Conservation (phyloP, 345 rosid species). For the Bruguiera parviflora region DNA sequence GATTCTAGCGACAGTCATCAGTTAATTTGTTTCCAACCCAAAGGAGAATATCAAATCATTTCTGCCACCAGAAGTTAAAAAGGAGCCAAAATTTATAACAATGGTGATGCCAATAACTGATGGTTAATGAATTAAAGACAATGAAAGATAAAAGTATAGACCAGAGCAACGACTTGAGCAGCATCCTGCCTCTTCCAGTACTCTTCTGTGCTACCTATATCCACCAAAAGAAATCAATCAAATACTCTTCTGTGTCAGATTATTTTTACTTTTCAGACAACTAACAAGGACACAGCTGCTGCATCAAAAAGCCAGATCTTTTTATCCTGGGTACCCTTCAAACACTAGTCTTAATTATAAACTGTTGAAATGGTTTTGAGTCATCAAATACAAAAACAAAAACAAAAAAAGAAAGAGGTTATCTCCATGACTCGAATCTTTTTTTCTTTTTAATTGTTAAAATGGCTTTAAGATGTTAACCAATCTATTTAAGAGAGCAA, state of each 20-base stretch:
- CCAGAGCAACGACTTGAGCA: slow-evolving; percentile 77
- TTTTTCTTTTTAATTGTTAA: no score
- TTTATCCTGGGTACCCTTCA: background rate
- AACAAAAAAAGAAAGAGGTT: no score
- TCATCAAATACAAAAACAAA: no score
- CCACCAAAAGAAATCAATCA: slow-evolving; percentile 6
- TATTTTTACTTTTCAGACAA: background rate
- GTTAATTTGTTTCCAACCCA: no score
- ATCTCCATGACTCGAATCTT: no score
- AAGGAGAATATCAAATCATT: background rate
- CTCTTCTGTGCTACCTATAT: slow-evolving; percentile 79
- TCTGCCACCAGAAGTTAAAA: background rate
- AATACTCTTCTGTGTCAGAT: background rate
- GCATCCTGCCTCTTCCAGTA: slow-evolving; percentile 90
- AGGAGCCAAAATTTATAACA: background rate
- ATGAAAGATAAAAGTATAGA: slow-evolving; percentile 23
- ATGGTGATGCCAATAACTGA: background rate
- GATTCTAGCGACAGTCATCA: no score
- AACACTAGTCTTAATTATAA: background rate
- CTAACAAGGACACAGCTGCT: no score
- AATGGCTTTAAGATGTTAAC: no score
- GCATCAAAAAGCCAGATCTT: background rate
- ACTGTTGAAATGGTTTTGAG: background rate
- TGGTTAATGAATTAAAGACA: background rate
- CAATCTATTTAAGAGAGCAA: no score